These are phyloP conservation scores for Claviceps purpurea DNA, from an alignment of 2,329 filamentous ascomycete species.

Conservation along the genomic window DNA sequence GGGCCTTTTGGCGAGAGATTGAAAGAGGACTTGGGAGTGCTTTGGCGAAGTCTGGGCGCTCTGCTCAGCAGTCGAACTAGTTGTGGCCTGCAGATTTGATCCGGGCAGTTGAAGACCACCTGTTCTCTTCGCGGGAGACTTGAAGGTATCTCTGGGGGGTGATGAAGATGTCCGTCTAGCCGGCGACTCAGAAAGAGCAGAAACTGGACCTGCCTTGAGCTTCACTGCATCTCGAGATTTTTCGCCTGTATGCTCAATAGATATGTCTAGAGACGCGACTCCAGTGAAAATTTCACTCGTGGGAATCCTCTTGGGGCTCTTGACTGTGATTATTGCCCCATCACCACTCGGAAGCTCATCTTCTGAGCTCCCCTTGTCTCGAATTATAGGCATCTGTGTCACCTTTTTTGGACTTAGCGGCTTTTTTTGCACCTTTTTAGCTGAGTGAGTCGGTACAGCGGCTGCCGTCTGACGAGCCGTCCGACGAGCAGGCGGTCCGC, in stretches of 20 bases:
- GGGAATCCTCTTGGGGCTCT: conserved; percentile 8
- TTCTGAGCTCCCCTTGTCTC: conserved; percentile 36
- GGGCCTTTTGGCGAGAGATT: conserved; percentile 38
- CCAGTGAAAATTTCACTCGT: background rate
- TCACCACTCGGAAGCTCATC: conserved; percentile 43
- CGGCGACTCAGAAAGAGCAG: conserved; percentile 32
- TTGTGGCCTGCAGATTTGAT: conserved; percentile 17
- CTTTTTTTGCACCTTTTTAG: conserved; percentile 22
- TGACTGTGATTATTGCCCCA: conserved; percentile 13
- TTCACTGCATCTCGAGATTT: conserved; percentile 2
- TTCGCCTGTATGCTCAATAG: conserved; percentile 8
- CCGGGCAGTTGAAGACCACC: conserved; percentile 17
- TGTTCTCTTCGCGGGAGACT: conserved; percentile 38
- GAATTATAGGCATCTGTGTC: conserved; percentile 37
- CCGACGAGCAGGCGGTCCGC: conserved; percentile 31
- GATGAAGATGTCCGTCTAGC: conserved; percentile 40
- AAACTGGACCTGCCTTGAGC: background rate
- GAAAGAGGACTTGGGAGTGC: conserved; percentile 26
- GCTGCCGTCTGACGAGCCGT: conserved; percentile 10
- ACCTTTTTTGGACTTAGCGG: conserved; percentile 54
- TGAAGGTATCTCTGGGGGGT: conserved; percentile 41
- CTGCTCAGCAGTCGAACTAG: conserved; percentile 6
- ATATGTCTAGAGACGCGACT: background rate
- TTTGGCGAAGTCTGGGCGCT: conserved; percentile 17
- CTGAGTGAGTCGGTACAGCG: conserved; percentile 19